Conservation (phyloP, 495 filamentous ascomycete genomes). For the Aspergillus sclerotioniger region DNA sequence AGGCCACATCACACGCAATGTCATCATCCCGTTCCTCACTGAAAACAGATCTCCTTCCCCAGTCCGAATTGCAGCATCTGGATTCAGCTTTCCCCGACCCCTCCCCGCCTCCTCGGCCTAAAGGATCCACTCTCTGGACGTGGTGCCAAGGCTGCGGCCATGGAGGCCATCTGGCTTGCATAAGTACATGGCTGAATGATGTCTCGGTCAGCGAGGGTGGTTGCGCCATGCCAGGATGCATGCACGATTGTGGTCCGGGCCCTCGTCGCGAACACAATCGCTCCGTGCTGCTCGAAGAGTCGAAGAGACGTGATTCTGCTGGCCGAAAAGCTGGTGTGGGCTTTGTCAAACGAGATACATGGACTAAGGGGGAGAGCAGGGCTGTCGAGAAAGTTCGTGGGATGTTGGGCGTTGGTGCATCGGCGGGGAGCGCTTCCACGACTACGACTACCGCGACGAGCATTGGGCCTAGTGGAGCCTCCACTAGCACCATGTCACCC, state of each 20-base stretch:
- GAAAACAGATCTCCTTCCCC: slow-evolving; percentile 32
- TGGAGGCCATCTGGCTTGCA: slow-evolving; percentile 68
- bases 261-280: slow-evolving; percentile 51
- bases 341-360: slow-evolving; percentile 44
- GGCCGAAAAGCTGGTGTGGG: slow-evolving; percentile 35
- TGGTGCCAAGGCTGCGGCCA: slow-evolving; percentile 75
- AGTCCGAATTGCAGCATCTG: slow-evolving; percentile 23
- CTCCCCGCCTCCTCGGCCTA: slow-evolving; percentile 26
- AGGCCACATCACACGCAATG: slow-evolving; percentile 22
- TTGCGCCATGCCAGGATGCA: slow-evolving; percentile 70
- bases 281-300: slow-evolving; percentile 30
- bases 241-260: slow-evolving; percentile 69
- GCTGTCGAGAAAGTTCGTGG: slow-evolving; percentile 49
- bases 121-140: slow-evolving; percentile 54
- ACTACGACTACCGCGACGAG: slow-evolving; percentile 28
- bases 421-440: slow-evolving; percentile 26
- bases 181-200: slow-evolving; percentile 63
- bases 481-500: slow-evolving; percentile 37
- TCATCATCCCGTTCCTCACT: slow-evolving; percentile 32
- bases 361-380: slow-evolving; percentile 43
- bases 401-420: slow-evolving; percentile 37
- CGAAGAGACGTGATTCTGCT: slow-evolving; percentile 37
- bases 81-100: slow-evolving; percentile 8
- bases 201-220: slow-evolving; percentile 60
- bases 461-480: slow-evolving; percentile 16